Percentiles rank a stretch among this genome's conserved stretches.
Evolutionary conservation across 768 basidiomycete species (phyloP).

Genomic region (Kwoniella newhampshirensis): DNA sequence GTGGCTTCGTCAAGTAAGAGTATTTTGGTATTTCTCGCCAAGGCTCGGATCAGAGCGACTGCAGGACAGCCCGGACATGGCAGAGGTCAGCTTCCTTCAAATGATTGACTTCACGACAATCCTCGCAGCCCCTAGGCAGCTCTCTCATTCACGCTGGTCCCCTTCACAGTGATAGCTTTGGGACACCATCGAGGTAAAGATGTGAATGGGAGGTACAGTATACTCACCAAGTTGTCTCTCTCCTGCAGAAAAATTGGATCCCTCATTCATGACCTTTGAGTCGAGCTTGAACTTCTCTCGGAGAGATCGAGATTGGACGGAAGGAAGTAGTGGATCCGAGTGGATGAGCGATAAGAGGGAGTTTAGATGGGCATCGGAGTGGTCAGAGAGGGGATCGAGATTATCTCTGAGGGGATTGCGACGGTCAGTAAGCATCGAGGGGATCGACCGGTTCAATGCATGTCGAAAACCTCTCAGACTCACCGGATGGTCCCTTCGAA

Average conservation of each 20-base stretch:
- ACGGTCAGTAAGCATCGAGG: too few species aligned
- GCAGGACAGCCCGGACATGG: not conserved
- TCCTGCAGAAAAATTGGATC: constrained; percentile 66
- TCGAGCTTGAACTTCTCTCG: constrained; percentile 68
- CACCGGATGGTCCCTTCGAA: constrained; percentile 54
- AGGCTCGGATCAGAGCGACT: constrained; percentile 63
- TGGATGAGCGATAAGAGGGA: constrained; percentile 66
- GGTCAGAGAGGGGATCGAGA: constrained; percentile 61
- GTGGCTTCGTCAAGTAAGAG: constrained; percentile 62
- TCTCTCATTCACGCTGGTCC: too few species aligned
- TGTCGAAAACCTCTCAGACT: too few species aligned
- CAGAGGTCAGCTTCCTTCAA: too few species aligned
- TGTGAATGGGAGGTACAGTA: not conserved
- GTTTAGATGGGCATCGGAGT: constrained; percentile 65
- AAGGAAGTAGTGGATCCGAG: constrained; percentile 39
- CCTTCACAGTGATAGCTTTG: too few species aligned
- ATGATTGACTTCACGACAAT: too few species aligned
- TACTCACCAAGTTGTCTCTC: constrained; percentile 61
- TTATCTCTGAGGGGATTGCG: constrained; percentile 55
- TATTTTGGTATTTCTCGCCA: constrained; percentile 64
- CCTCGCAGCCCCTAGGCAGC: too few species aligned
- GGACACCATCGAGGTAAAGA: too few species aligned
- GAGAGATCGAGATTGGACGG: too few species aligned
- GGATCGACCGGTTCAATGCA: too few species aligned
- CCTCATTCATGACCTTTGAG: constrained; percentile 65